Percentiles rank a stretch among this genome's conserved stretches.
These are phyloP conservation scores for Xylaria digitata DNA, from an alignment of 2,329 filamentous ascomycete genomes.

Conservation along the genomic window DNA sequence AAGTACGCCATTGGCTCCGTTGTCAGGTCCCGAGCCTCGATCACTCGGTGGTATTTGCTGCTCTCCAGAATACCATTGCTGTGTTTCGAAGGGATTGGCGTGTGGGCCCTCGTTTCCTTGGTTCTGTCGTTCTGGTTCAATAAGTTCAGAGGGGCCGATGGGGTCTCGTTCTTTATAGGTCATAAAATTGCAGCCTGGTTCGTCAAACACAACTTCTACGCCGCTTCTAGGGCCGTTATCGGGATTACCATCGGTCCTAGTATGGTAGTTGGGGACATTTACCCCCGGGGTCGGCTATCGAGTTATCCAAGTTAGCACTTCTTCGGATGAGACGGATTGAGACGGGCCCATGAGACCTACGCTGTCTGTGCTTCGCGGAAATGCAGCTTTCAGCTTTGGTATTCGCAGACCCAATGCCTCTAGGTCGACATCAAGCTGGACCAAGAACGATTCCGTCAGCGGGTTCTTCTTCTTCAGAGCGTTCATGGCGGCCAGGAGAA, in stretches of 20 bases:
- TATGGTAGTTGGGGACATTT: constrained; percentile 7
- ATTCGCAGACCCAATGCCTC: constrained; percentile 75
- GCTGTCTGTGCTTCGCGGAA: constrained; percentile 63
- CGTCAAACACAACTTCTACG: constrained; percentile 59
- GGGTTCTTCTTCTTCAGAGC: constrained; percentile 89
- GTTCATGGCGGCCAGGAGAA: constrained; percentile 90
- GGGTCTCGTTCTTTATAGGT: constrained; percentile 54
- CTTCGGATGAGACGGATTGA: background rate
- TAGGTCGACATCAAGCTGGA: constrained; percentile 92
- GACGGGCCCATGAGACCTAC: constrained; percentile 54
- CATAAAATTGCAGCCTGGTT: constrained; percentile 42
- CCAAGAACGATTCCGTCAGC: constrained; percentile 91
- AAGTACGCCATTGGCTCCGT: constrained; percentile 19
- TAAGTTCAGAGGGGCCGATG: constrained; percentile 54
- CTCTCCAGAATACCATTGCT: constrained; percentile 55
- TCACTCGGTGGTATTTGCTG: constrained; percentile 52
- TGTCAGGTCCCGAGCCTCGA: constrained; percentile 40
- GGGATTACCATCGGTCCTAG: constrained; percentile 14
- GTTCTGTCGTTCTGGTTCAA: constrained; percentile 49
- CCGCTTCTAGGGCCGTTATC: constrained; percentile 21
- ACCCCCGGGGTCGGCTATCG: constrained; percentile 47
- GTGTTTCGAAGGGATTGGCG: constrained; percentile 34
- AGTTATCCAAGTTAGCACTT: constrained; percentile 40
- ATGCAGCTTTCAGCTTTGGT: constrained; percentile 66
- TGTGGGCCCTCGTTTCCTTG: constrained; percentile 28